Base-by-base conservation (phyloP, 208 protist species). In the Crithidia thermophila region DNA sequence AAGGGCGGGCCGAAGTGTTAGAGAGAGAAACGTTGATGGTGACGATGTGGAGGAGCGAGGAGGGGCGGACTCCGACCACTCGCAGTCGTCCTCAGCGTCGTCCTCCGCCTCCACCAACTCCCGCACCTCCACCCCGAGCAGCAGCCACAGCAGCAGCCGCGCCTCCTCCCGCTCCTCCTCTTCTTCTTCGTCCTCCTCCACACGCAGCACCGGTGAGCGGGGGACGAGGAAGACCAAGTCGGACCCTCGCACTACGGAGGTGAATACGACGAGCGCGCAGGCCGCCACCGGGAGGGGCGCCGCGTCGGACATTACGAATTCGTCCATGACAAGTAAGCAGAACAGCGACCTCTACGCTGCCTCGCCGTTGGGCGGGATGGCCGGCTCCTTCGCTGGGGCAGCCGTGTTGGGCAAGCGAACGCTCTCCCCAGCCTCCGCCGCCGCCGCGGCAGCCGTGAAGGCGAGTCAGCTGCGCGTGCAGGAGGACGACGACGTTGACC, bases 291-390 rank as follows among this genome's bases (percentile, higher is more conserved):
- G n/a, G n/a, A n/a, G 3, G 20, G 45, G 8, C 20, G 57, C 21
- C 36, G 47, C 33, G 14, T 72, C 57, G 18, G 55, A 72, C 13
- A 18, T 51, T 33, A 59, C 68, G 14, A 68, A 68, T 52, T 64
- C 60, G 20, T 63, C 52, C 40, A 45, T 57, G 33, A 63, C 53
- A 14, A 75, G 68, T 39, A 50, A 51, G 28, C 39, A 28, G 30
- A 53, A 63, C 52, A 68, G 42, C 45, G 37, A 7, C 34, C 45
- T 55, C 27, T 40, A 68, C 53, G 52, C 25, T 0, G 60, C 51
- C 30, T 57, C 52, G 13, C 53, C 42, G 20, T 1, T 33, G 2
- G 43, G n/a, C 30, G 43, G 5, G 1, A 1, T 42, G n/a, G 58
- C 21, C 4, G 43, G 43, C 20, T 64, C 58, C 21, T 64, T 64